These are phyloP conservation scores for Berkeleyomyces rouxiae DNA, from an alignment of 2,329 filamentous ascomycete species.

Conservation along the genomic window DNA sequence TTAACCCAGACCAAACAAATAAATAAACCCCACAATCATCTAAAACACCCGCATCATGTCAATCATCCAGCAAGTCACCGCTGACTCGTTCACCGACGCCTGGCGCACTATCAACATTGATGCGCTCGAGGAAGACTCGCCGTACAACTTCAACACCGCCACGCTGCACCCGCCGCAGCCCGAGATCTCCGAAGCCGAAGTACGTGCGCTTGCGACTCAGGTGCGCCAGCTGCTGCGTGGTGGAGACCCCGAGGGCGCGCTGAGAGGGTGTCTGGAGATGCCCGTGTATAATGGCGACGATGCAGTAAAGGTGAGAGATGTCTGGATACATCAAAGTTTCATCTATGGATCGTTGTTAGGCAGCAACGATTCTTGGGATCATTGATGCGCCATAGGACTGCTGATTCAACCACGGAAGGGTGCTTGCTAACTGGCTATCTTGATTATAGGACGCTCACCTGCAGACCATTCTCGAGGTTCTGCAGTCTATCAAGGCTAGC, in stretches of 20 bases:
- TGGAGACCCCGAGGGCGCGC: conserved; percentile 72
- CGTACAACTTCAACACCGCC: conserved; percentile 76
- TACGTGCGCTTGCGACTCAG: conserved; percentile 61
- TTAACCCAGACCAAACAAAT: background rate
- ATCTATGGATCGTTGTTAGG: no score
- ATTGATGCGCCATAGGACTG: background rate
- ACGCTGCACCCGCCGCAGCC: conserved; percentile 64
- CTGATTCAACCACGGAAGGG: background rate
- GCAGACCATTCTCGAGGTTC: conserved; percentile 75
- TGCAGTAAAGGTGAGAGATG: conserved; percentile 34
- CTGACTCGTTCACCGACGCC: conserved; percentile 42
- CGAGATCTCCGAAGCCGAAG: conserved; percentile 60
- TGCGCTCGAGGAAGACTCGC: conserved; percentile 74
- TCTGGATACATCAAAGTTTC: background rate
- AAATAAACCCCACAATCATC: background rate
- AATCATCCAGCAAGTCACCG: conserved; percentile 49
- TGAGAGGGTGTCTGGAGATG: conserved; percentile 69
- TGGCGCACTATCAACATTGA: conserved; percentile 92
- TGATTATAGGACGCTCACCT: conserved; percentile 59
- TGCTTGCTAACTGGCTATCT: conserved; percentile 14
- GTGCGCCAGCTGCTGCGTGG: conserved; percentile 75
- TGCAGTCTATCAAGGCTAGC: conserved; percentile 89
- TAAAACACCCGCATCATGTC: conserved; percentile 34
- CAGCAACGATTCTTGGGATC: background rate
- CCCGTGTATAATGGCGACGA: conserved; percentile 55